These are phyloP conservation scores for Leucocoprinus leucothites DNA, from an alignment of 768 basidiomycete species.

Conservation along the genomic window DNA sequence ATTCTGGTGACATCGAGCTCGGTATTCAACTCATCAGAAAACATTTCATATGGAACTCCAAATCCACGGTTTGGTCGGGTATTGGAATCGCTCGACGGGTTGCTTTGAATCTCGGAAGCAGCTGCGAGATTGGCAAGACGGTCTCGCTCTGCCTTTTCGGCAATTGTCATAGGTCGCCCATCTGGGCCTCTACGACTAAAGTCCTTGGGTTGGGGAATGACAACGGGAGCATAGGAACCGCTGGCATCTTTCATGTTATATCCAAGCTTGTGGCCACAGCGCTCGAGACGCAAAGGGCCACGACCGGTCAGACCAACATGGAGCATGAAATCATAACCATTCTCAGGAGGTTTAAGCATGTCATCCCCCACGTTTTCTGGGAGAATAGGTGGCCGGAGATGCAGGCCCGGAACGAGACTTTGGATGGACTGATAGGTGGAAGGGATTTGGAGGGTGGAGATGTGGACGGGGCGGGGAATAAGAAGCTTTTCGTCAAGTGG, in stretches of 20 bases:
- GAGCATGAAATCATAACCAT: constrained; percentile 67
- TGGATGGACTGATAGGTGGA: constrained; percentile 58
- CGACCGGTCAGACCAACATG: constrained; percentile 68
- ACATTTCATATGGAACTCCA: constrained; percentile 46
- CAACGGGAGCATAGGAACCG: constrained; percentile 52
- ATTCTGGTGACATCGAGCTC: constrained; percentile 58
- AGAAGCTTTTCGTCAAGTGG: constrained; percentile 14
- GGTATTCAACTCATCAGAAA: constrained; percentile 55
- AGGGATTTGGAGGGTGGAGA: constrained; percentile 57
- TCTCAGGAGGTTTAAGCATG: constrained; percentile 36
- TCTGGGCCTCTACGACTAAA: constrained; percentile 37
- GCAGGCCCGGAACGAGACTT: constrained; percentile 51
- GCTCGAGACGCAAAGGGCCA: constrained; percentile 62
- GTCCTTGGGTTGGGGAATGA: constrained; percentile 38
- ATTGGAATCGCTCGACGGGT: constrained; percentile 10
- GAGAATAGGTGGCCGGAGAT: constrained; percentile 55
- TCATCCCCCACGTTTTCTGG: constrained; percentile 30
- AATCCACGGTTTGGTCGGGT: constrained; percentile 11
- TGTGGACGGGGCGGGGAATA: constrained; percentile 48
- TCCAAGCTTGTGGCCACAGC: constrained; percentile 62
- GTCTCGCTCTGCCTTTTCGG: constrained; percentile 23
- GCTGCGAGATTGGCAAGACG: constrained; percentile 10
- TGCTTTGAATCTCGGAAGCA: constrained; percentile 5
- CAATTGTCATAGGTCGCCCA: constrained; percentile 18
- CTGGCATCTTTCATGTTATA: constrained; percentile 68